These are phyloP conservation scores for Craspedostauros australis DNA, from an alignment of 108 stramenopile genomes.

Conservation along the genomic window DNA sequence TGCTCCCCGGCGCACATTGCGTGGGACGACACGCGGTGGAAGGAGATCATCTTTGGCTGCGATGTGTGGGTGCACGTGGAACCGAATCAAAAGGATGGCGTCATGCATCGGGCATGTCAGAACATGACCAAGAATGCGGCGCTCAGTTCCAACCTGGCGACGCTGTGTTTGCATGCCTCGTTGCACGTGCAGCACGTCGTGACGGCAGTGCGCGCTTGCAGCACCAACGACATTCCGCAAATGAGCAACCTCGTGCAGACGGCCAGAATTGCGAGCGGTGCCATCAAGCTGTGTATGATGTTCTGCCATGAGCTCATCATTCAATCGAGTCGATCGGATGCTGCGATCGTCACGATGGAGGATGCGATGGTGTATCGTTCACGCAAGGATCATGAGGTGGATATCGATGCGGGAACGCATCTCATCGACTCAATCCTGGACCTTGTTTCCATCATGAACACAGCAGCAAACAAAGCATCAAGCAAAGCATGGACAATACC, in stretches of 20 bases:
- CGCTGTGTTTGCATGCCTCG: slow-evolving; percentile 62
- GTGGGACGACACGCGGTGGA: slow-evolving; percentile 70
- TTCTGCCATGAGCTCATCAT: too few species aligned
- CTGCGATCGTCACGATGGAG: too few species aligned
- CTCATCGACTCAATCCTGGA: slow-evolving; percentile 42
- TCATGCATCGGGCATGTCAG: slow-evolving; percentile 38
- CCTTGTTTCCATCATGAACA: slow-evolving; percentile 16
- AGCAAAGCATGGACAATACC: slow-evolving; percentile 36
- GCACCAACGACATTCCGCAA: too few species aligned
- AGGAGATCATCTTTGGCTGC: slow-evolving; percentile 61
- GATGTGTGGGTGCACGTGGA: slow-evolving; percentile 78
- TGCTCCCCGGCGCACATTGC: slow-evolving; percentile 65
- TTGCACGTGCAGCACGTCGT: too few species aligned
- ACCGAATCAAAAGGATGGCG: slow-evolving; percentile 2
- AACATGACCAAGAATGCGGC: slow-evolving; percentile 50
- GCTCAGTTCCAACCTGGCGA: slow-evolving; percentile 65
- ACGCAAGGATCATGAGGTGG: slow-evolving; percentile 20
- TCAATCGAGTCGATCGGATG: too few species aligned
- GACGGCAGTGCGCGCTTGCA: too few species aligned
- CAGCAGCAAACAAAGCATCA: background rate
- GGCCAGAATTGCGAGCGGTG: too few species aligned
- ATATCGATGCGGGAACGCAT: slow-evolving; percentile 34
- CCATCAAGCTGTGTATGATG: too few species aligned
- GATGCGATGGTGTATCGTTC: slow-evolving; percentile 19
- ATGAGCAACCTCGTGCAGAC: too few species aligned